These are phyloP conservation scores for Allantophomopsis lycopodina DNA, from an alignment of 2,329 filamentous ascomycete species.

Conservation along the genomic window DNA sequence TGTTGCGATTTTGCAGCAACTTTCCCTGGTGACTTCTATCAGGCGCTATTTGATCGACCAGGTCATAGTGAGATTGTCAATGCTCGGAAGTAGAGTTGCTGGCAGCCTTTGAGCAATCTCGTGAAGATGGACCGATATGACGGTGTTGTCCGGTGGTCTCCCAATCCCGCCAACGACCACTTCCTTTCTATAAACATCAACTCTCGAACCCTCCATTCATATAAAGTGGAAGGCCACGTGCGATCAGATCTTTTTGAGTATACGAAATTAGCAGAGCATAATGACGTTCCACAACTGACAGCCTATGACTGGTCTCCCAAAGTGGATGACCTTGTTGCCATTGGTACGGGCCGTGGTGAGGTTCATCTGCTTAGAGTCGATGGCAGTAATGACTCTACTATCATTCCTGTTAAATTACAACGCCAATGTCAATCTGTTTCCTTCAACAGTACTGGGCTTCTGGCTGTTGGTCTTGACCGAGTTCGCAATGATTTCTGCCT, in stretches of 20 bases:
- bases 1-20: too few relatives aligned
- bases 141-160: slow-evolving; percentile 54
- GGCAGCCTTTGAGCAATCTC: too few relatives aligned
- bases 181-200: slow-evolving; percentile 54
- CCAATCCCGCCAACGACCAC: slow-evolving; percentile 40
- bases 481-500: slow-evolving; percentile 72
- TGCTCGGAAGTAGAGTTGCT: too few relatives aligned
- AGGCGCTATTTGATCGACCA: too few relatives aligned
- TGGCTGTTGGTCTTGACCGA: slow-evolving; percentile 69
- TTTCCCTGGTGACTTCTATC: too few relatives aligned
- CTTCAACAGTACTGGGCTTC: slow-evolving; percentile 56
- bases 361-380: slow-evolving; percentile 64
- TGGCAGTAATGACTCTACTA: slow-evolving; percentile 49
- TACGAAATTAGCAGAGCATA: slow-evolving; percentile 40
- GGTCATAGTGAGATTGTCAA: too few relatives aligned
- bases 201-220: slow-evolving; percentile 47
- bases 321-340: slow-evolving; percentile 52
- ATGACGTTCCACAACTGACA: slow-evolving; percentile 48
- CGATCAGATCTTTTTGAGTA: slow-evolving; percentile 43
- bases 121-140: slow-evolving; percentile 14
- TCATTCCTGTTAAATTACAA: slow-evolving; percentile 60
- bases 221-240: slow-evolving; percentile 46
- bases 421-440: slow-evolving; percentile 71
- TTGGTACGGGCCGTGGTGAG: slow-evolving; percentile 63
- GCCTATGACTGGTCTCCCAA: slow-evolving; percentile 55